Percentiles rank a stretch among this genome's conserved stretches.
Evolutionary conservation across 768 basidiomycete species (phyloP).

Genomic region (Pleurotus tuoliensis): DNA sequence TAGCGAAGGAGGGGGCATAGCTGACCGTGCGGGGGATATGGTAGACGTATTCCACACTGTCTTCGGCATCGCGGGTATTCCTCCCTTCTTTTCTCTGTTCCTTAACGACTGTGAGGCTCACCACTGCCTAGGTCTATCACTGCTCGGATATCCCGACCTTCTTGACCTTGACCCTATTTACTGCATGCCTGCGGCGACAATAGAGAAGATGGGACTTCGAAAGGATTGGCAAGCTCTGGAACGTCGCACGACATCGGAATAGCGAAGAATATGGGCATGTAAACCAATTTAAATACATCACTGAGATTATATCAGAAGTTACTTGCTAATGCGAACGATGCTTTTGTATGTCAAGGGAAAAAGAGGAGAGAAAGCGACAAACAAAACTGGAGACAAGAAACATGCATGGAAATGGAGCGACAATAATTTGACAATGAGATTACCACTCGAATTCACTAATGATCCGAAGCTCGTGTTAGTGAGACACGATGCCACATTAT

Average conservation of each 20-base stretch:
- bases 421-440: not conserved
- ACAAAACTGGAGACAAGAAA: not conserved
- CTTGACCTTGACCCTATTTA: constrained; percentile 90
- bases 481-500: constrained; percentile 6
- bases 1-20: constrained; percentile 85
- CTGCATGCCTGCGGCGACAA: constrained; percentile 85
- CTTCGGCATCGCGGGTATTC: constrained; percentile 83
- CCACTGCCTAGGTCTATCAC: constrained; percentile 60
- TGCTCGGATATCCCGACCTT: constrained; percentile 83
- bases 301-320: not conserved
- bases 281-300: too few species aligned
- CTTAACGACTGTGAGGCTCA: too few species aligned
- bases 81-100: not conserved
- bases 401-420: too few species aligned
- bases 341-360: not conserved
- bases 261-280: too few species aligned
- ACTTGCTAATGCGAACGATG: not conserved
- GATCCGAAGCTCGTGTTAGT: not conserved
- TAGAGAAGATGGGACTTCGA: constrained; percentile 63
- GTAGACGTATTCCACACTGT: constrained; percentile 96
- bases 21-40: constrained; percentile 91
- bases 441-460: constrained; percentile 43
- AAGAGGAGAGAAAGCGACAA: not conserved
- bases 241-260: constrained; percentile 19
- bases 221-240: constrained; percentile 63